Percentiles rank a stretch among this genome's conserved stretches.
These are phyloP conservation scores for Ustilago bromivora DNA, from an alignment of 1,284 basidiomycete species.

Conservation along the genomic window DNA sequence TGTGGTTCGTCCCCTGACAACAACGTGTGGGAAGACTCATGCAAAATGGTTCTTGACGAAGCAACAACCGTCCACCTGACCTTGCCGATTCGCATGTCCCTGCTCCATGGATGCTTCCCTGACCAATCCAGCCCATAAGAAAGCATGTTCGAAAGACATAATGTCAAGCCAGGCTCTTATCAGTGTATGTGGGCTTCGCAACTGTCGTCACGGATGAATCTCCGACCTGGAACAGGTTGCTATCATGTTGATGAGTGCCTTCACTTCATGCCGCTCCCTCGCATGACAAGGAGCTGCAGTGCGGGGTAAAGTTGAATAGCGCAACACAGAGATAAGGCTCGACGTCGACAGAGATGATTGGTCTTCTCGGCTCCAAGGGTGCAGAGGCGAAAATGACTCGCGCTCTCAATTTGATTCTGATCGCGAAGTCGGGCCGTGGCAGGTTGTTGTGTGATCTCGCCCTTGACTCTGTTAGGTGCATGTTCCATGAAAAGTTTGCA, in stretches of 20 bases:
- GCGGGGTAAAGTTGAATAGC: slow-evolving; percentile 13
- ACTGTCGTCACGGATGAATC: neutral
- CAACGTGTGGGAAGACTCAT: neutral
- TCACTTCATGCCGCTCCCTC: slow-evolving; percentile 8
- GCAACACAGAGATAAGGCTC: slow-evolving; percentile 8
- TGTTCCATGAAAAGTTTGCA: neutral
- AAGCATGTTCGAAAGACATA: neutral
- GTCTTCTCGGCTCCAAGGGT: slow-evolving; percentile 8
- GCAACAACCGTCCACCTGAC: slow-evolving; percentile 4
- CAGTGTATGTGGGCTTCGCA: neutral
- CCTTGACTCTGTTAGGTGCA: neutral
- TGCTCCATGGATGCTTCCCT: neutral
- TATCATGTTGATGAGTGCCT: slow-evolving; percentile 2
- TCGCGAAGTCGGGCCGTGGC: slow-evolving; percentile 1
- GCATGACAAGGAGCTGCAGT: slow-evolving; percentile 8
- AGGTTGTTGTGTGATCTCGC: neutral
- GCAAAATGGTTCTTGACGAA: slow-evolving; percentile 1
- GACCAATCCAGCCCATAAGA: neutral
- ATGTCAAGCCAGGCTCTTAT: neutral
- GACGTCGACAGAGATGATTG: neutral
- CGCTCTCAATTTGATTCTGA: slow-evolving; percentile 1
- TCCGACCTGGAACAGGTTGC: neutral
- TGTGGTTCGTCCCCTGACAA: no score
- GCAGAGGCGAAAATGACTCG: slow-evolving; percentile 13
- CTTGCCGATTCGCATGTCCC: neutral